Conservation (phyloP, 805 yeast genomes). For the Saturnispora halmiae region DNA sequence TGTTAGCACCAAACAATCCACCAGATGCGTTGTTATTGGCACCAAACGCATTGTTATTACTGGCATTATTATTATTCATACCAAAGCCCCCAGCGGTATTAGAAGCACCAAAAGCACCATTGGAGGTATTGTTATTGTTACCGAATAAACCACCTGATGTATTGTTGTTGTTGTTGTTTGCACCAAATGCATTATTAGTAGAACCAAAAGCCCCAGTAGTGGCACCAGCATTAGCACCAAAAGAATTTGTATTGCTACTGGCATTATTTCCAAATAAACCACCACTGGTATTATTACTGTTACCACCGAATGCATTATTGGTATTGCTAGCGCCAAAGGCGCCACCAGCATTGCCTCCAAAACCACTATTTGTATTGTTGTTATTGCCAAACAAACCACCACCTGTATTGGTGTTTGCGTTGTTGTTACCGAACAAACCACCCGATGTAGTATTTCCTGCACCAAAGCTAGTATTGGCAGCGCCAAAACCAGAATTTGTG, state of each 20-base stretch:
- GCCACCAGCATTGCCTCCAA: conserved; percentile 22
- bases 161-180: conserved; percentile 14
- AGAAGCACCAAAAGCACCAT: conserved; percentile 6
- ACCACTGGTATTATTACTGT: conserved; percentile 11
- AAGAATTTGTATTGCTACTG: conserved; percentile 2
- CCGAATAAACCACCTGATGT: conserved; percentile 19
- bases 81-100: conserved; percentile 18
- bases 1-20: conserved; percentile 20
- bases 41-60: conserved; percentile 27
- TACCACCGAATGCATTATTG: conserved; percentile 7
- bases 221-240: conserved; percentile 34
- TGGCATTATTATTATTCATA: conserved; percentile 14
- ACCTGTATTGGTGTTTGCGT: conserved; percentile 23
- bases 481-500: conserved; percentile 29
- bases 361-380: conserved; percentile 16
- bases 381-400: conserved; percentile 37
- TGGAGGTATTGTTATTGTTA: conserved; percentile 13
- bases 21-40: conserved; percentile 10
- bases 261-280: conserved; percentile 16
- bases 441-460: conserved; percentile 21
- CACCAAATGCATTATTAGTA: conserved; percentile 31
- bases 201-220: conserved; percentile 11
- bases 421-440: conserved; percentile 16
- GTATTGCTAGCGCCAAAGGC: conserved; percentile 17
- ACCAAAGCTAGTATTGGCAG: conserved; percentile 24